Evolutionary conservation across 345 rosid species (phyloP), one percentile per base, ranked within the genome.

Genomic region (Carallia brachiata): DNA sequence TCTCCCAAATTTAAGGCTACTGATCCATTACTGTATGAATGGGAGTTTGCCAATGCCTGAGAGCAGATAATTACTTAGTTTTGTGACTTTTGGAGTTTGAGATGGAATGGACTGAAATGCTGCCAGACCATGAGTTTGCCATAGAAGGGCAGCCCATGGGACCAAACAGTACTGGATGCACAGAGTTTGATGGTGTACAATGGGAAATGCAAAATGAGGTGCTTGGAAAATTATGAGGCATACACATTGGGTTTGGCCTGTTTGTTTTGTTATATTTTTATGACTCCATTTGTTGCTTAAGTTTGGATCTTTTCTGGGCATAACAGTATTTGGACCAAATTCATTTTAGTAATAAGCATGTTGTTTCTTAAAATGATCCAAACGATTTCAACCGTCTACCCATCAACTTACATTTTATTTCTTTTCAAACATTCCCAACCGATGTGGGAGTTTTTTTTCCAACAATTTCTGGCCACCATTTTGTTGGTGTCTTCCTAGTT

Each of bases 131-230:
- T 67, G 80, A 47, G 66, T 70, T 58, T 70, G 87, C 53, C 6
- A 76, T 13, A 3, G 80, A 52, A 52, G 73, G 66, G 54, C 58
- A 79, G 40, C 82, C 80, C 66, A 67, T 68, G 19, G 73, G 60
- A 6, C 86, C 90, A n/a, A 77, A 77, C 12, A 58, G 83, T 36
- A 67, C 6, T 36, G 72, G 39, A 73, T 68, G 73, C 36, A 70
- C 18, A 7, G 66, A 65, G 37, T 64, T 64, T 12, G 79, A 68
- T 37, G 67, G 69, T 36, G 12, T 37, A 23, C 77, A 40, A 10
- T 76, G 69, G 44, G 73, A 76, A 69, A 37, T 7, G 40, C 40
- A 5, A 7, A 47, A 12, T 34, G 73, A 63, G 54, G 80, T 61
- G 73, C 59, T 72, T 67, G 72, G 71, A 1, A 50, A 36, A 65